phyloP scores from a whole-genome alignment of 768 basidiomycete species.

The Pleurotus ostreatus region DNA sequence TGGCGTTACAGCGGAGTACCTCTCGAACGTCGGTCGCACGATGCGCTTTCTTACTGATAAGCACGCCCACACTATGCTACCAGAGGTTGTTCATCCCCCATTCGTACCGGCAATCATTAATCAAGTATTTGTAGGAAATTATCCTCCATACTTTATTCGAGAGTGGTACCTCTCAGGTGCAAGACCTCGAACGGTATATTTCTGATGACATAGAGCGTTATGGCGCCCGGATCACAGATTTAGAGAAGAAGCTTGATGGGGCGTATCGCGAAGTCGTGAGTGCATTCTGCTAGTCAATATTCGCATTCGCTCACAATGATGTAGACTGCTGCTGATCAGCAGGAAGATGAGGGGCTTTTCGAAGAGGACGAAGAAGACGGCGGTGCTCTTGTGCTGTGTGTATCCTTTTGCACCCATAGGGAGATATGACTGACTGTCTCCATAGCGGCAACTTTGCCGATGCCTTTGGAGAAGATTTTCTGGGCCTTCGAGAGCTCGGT shows the following conservation, averaged over 20 bases:
- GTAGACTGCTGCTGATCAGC: conserved; percentile 42
- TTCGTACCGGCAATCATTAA: background rate
- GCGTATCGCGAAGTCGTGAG: conserved; percentile 80
- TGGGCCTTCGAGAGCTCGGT: conserved; percentile 83
- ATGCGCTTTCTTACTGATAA: conserved; percentile 81
- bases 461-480: conserved; percentile 86
- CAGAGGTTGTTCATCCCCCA: conserved; percentile 59
- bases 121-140: conserved; percentile 67
- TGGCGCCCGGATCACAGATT: conserved; percentile 67
- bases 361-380: conserved; percentile 52
- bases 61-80: conserved; percentile 71
- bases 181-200: conserved; percentile 83
- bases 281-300: conserved; percentile 11
- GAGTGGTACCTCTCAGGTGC: conserved; percentile 73
- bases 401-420: background rate
- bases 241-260: conserved; percentile 82
- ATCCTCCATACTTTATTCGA: conserved; percentile 89
- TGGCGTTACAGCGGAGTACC: conserved; percentile 74
- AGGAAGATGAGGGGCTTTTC: conserved; percentile 63
- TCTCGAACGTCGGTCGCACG: conserved; percentile 83
- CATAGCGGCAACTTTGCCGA: conserved; percentile 83
- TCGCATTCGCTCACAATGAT: background rate
- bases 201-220: conserved; percentile 86
- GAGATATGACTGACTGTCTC: conserved; percentile 4
- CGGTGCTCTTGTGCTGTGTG: conserved; percentile 56